Percentiles rank a stretch among this genome's conserved stretches.
phyloP scores from a whole-genome alignment of 805 yeast genomes.

The Saturnispora saitoi region DNA sequence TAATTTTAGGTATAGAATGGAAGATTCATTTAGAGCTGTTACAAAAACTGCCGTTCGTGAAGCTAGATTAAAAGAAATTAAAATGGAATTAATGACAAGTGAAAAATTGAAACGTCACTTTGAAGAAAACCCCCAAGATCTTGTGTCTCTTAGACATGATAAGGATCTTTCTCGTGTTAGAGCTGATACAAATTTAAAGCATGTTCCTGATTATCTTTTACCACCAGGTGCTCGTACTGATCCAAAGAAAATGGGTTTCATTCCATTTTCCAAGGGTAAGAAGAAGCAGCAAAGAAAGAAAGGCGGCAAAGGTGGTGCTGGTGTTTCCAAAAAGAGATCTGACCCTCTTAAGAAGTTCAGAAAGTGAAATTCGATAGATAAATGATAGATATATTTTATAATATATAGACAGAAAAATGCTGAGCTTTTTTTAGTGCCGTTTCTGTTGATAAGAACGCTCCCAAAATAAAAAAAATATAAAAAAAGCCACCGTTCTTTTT shows the following conservation, averaged over 20 bases:
- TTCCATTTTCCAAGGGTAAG: slow-evolving; percentile 47
- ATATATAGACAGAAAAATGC: not conserved
- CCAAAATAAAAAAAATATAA: not conserved
- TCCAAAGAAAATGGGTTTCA: slow-evolving; percentile 53
- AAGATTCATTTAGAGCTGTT: slow-evolving; percentile 94
- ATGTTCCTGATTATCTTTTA: slow-evolving; percentile 85
- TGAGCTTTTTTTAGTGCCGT: not conserved
- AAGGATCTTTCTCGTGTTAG: slow-evolving; percentile 78
- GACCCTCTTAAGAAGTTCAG: slow-evolving; percentile 44
- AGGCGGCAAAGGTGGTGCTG: slow-evolving; percentile 13
- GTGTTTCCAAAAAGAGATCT: slow-evolving; percentile 32
- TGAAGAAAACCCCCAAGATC: slow-evolving; percentile 95
- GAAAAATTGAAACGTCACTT: slow-evolving; percentile 90
- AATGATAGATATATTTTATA: not conserved
- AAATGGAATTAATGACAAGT: slow-evolving; percentile 76
- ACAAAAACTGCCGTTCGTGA: slow-evolving; percentile 85
- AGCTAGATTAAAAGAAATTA: slow-evolving; percentile 84
- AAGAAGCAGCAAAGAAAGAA: slow-evolving; percentile 27
- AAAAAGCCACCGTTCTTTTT: not conserved
- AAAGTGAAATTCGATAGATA: slow-evolving; percentile 12
- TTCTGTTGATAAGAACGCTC: not conserved
- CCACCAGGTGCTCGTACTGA: slow-evolving; percentile 67
- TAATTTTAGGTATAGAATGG: slow-evolving; percentile 92
- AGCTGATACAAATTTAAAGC: slow-evolving; percentile 74
- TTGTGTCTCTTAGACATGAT: slow-evolving; percentile 83